Evolutionary conservation across 768 basidiomycete genomes (phyloP), one percentile per base, ranked within the genome.

Genomic region (Lentinula edodes): DNA sequence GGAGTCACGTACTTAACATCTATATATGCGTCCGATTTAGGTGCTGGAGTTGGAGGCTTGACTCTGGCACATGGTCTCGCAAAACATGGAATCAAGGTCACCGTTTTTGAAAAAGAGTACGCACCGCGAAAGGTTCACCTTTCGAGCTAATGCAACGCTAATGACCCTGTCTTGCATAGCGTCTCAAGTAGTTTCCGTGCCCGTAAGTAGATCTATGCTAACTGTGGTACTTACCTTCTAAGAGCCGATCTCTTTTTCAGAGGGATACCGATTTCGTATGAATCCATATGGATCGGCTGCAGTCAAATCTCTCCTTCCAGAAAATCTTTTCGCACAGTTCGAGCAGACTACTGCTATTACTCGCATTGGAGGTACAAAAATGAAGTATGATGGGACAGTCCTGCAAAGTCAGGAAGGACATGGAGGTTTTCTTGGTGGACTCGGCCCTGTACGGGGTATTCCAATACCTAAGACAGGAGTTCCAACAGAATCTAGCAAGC

Each of bases 201-300:
- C 18, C 55, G 55, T 57, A 16, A 57, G 55, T 32, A 34, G 20
- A 10, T 32, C 32, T 5, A 23, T 20, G 13, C 35, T 20, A 34
- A 9, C 28, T 13, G 35, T 34, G 8, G 15, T 34, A 32, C 10
- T 53, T 34, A 5, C 12, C 13, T 35, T 7, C 35, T 38, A 18
- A 53, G 6, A 28, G 28, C 28, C 28, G 28, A 28, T 53, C 15
- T 32, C 6, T 2, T 42, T 32, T 10, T 16, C 23, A 57, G 55
- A 57, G 55, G 55, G 55, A 41, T 57, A 57, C n/a, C 55, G 55
- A 3, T 57, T 57, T 34, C 55, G 55, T 1, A 42, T 57, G 38
- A 57, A 57, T 18, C 39, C 38, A 4, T 6, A 42, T 7, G 55
- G 55, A 16, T 57, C 55, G 6, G 38, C 42, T 15, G 55, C 55